These are phyloP conservation scores for Epichloe bromicola DNA, from an alignment of 2,329 filamentous ascomycete genomes.

Conservation along the genomic window DNA sequence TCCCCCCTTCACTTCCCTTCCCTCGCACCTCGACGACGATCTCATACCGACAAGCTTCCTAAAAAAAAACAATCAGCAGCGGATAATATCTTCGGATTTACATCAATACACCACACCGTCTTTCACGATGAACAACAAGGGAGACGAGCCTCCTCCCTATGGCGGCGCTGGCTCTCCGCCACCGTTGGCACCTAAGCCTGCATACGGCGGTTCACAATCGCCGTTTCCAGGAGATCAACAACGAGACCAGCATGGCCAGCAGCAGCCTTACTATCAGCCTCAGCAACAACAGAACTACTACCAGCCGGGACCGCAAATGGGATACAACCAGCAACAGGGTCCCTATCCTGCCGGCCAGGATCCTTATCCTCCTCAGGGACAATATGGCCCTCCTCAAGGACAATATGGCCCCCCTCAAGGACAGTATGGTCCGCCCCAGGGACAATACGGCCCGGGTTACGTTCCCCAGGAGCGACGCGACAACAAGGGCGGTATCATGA, in stretches of 20 bases:
- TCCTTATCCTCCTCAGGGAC: constrained; percentile 20
- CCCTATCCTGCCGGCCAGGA: constrained; percentile 21
- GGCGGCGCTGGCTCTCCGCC: constrained; percentile 18
- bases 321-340: constrained; percentile 27
- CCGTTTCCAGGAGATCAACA: constrained; percentile 6
- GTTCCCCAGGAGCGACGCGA: constrained; percentile 21
- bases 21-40: background rate
- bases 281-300: constrained; percentile 24
- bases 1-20: background rate
- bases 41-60: too few species aligned
- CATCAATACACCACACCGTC: background rate
- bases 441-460: constrained; percentile 20
- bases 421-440: constrained; percentile 9
- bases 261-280: constrained; percentile 14
- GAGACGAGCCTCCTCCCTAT: constrained; percentile 38
- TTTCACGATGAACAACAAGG: constrained; percentile 30
- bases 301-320: constrained; percentile 29
- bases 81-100: background rate
- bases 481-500: constrained; percentile 24
- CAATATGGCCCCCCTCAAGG: constrained; percentile 16
- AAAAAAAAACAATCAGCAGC: background rate
- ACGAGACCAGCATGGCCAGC: constrained; percentile 13
- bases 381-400: constrained; percentile 21
- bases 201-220: constrained; percentile 26
- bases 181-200: constrained; percentile 23